A percentile compares a stretch with the other conserved stretches of the same genome.
phyloP scores from a whole-genome alignment of 2,329 filamentous ascomycete genomes.

The Cercospora sesami region DNA sequence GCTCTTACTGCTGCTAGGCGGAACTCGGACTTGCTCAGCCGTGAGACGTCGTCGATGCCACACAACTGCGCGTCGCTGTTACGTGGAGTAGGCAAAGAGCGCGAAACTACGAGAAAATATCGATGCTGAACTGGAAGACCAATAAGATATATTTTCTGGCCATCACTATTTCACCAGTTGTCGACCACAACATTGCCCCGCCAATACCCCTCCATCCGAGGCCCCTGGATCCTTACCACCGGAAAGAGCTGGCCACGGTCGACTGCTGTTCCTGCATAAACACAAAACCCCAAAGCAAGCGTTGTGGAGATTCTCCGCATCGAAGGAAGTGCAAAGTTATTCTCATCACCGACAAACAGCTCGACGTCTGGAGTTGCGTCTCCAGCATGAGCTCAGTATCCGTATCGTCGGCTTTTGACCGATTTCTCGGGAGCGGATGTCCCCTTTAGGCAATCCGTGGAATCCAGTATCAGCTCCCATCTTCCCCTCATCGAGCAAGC shows the following conservation, averaged over 20 bases:
- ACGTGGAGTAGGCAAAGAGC: neutral
- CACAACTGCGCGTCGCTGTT: neutral
- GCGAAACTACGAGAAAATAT: neutral
- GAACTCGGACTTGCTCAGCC: neutral
- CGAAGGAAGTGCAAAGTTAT: neutral
- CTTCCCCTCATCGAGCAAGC: conserved; percentile 13
- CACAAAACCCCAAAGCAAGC: conserved; percentile 5
- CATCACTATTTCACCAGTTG: neutral
- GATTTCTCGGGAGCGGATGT: neutral
- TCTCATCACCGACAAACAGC: neutral
- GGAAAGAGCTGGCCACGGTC: conserved; percentile 3
- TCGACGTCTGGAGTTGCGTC: neutral
- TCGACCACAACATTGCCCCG: conserved; percentile 12
- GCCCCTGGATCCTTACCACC: conserved; percentile 14
- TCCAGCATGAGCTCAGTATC: neutral
- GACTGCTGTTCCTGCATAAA: conserved; percentile 12
- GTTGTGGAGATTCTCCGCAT: neutral
- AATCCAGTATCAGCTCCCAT: conserved; percentile 3
- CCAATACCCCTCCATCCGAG: conserved; percentile 14
- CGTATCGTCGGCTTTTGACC: neutral
- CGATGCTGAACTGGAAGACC: neutral
- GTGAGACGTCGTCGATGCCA: neutral
- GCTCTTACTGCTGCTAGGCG: neutral
- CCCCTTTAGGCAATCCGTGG: conserved; percentile 10
- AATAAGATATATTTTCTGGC: neutral